Evolutionary conservation across 1,139 yeast genomes (phyloP).

Genomic region (Debaryomyces robertsiae): DNA sequence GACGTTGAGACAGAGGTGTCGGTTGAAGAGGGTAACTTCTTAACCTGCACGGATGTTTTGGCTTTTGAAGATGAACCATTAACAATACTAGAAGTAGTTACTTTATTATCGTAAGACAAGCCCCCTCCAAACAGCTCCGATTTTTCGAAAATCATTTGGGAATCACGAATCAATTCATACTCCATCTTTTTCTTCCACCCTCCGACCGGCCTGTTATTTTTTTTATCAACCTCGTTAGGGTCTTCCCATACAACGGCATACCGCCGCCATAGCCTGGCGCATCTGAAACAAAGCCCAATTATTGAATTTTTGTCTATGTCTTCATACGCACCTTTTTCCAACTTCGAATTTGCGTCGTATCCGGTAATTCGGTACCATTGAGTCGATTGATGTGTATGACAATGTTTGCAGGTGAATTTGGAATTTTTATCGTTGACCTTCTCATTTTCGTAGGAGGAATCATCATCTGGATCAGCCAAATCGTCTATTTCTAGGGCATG

Average conservation of each 20-base stretch:
- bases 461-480: conserved; percentile 68
- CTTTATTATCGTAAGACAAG: conserved; percentile 17
- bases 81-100: conserved; percentile 3
- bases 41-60: neutral
- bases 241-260: conserved; percentile 91
- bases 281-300: conserved; percentile 74
- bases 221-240: conserved; percentile 67
- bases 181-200: conserved; percentile 69
- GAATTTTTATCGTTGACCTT: conserved; percentile 42
- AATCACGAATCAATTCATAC: conserved; percentile 69
- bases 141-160: conserved; percentile 58
- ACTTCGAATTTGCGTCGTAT: conserved; percentile 36
- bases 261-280: conserved; percentile 89
- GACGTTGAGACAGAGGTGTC: neutral
- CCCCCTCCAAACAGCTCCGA: conserved; percentile 24
- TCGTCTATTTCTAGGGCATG: conserved; percentile 30
- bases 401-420: conserved; percentile 62
- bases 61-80: conserved; percentile 6
- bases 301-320: conserved; percentile 29
- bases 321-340: conserved; percentile 21
- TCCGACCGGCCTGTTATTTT: conserved; percentile 34
- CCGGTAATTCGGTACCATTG: conserved; percentile 81
- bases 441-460: conserved; percentile 62
- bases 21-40: neutral
- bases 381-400: conserved; percentile 53